phyloP scores from a whole-genome alignment of 768 basidiomycete genomes.

The Suillus hirtellus region DNA sequence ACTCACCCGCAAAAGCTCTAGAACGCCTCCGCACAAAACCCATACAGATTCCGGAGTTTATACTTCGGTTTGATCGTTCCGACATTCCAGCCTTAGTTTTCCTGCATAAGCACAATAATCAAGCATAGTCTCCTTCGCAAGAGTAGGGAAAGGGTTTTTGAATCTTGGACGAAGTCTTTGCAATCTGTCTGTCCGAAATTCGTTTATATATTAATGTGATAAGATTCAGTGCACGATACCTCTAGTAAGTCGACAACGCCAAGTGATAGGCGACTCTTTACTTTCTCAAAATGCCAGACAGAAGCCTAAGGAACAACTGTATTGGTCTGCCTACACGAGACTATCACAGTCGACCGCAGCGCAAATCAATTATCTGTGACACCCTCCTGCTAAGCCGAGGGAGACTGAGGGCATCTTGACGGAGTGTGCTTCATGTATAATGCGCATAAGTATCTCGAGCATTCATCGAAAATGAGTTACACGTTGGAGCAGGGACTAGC shows the following conservation, averaged over 20 bases:
- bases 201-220: constrained; percentile 53
- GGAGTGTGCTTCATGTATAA: not conserved
- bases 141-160: not conserved
- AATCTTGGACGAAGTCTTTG: constrained; percentile 67
- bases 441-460: not conserved
- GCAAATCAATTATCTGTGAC: constrained; percentile 67
- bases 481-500: not conserved
- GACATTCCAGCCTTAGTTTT: not conserved
- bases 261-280: constrained; percentile 73
- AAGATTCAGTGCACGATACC: constrained; percentile 72
- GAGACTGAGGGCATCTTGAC: not conserved
- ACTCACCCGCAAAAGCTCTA: constrained; percentile 45
- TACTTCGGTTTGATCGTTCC: not conserved
- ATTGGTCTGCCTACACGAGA: not conserved
- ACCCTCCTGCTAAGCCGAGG: constrained; percentile 41
- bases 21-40: constrained; percentile 42
- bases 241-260: constrained; percentile 65
- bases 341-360: constrained; percentile 59
- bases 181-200: constrained; percentile 70
- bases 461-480: not conserved
- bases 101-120: not conserved
- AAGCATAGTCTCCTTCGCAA: constrained; percentile 20
- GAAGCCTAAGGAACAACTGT: not conserved
- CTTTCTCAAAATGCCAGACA: constrained; percentile 71
- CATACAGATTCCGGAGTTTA: not conserved